Conservation (phyloP, 2,329 filamentous ascomycete genomes). For the Trichocomaceae sp. region DNA sequence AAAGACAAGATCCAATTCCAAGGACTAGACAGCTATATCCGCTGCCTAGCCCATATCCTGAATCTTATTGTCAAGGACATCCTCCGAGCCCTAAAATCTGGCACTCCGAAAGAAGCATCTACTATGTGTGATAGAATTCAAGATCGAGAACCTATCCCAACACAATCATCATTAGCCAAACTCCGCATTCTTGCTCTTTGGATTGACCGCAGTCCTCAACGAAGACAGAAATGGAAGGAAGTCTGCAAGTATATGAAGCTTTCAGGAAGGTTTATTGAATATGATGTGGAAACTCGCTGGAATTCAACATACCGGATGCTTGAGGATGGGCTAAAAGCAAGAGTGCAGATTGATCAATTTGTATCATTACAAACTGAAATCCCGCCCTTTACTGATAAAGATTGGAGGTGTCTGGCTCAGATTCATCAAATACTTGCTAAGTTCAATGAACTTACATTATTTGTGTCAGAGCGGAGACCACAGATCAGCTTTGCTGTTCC, state of each 20-base stretch:
- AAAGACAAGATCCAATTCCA: constrained; percentile 12
- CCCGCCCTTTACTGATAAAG: not conserved
- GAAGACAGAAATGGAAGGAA: constrained; percentile 14
- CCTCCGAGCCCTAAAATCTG: constrained; percentile 12
- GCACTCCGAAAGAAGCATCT: constrained; percentile 11
- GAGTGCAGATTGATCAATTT: not conserved
- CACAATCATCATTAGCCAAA: constrained; percentile 8
- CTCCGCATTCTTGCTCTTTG: constrained; percentile 14
- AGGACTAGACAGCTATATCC: constrained; percentile 14
- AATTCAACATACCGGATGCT: not conserved
- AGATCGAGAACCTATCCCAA: constrained; percentile 5
- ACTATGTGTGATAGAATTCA: no score
- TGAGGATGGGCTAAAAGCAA: not conserved
- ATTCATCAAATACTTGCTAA: not conserved
- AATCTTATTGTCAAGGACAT: constrained; percentile 17
- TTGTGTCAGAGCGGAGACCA: constrained; percentile 2
- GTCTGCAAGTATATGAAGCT: constrained; percentile 6
- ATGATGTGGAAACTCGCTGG: constrained; percentile 16
- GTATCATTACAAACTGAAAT: not conserved
- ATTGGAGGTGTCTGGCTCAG: not conserved
- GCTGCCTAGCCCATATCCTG: constrained; percentile 14
- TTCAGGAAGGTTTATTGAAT: constrained; percentile 7
- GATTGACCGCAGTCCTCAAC: constrained; percentile 14
- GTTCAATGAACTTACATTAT: not conserved
- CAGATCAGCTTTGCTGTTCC: constrained; percentile 10